Evolutionary conservation across 1,284 basidiomycete genomes (phyloP), one percentile per base, ranked within the genome.

Genomic region (Neonothopanus nambi): DNA sequence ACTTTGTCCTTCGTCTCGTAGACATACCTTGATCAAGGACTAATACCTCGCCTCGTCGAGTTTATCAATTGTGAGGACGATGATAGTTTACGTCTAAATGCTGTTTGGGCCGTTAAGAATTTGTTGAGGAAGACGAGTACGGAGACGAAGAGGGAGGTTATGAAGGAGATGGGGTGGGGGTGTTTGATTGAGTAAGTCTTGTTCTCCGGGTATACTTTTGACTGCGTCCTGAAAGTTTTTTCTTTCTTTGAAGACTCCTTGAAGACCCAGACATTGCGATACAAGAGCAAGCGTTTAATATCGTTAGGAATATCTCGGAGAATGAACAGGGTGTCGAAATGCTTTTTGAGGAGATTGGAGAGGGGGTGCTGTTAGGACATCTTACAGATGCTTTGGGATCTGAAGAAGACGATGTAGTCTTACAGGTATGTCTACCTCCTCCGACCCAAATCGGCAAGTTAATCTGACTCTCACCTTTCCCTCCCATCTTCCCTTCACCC

Each of bases 101-200:
- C 87, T 0, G 65, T 94, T 11, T 94, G 92, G 91, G 85, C 86
- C 0, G 70, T 93, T 44, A 93, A 91, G 68, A 95, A 94, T 63
- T 62, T 91, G 17, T 64, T 90, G 5, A 80, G 80, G 65, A 87
- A 86, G 62, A 82, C 84, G 23, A 70, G 68, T 2, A 69, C 75
- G 18, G 73, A 77, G 40, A 78, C 81, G 41, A 93, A 91, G 68
- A 70, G 69, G 30, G 70, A 76, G 44, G 78, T 92, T 9, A 88
- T 92, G 80, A 66, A 69, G 8, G 69, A 76, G 23, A 63, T 95
- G 5, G 81, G 81, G 0, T 93, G 90, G 88, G 63, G 65, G 6
- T 67, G 70, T 85, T 18, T 52, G 11, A 36, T 49, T 26, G 30
- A 47, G 48, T 47, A 28, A 51, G 48, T 41, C 12, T 38, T 23